phyloP scores from a whole-genome alignment of 257 asterid genomes.

The Phtheirospermum japonicum region DNA sequence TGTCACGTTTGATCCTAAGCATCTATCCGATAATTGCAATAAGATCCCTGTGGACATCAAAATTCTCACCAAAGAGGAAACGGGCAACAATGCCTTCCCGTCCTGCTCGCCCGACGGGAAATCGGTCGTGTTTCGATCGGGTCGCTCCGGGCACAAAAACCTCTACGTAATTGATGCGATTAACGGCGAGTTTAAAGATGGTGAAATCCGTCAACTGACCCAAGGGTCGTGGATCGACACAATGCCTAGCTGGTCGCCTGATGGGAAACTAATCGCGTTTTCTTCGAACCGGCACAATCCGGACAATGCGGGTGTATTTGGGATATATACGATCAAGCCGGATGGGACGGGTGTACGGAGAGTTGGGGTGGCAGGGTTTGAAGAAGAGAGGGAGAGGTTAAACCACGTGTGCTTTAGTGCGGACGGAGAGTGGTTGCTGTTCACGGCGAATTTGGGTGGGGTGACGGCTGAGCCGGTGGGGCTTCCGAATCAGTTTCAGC shows the following conservation, averaged over 20 bases:
- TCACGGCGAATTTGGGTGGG: conserved; percentile 67
- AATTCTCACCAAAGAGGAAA: conserved; percentile 56
- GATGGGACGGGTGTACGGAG: conserved; percentile 56
- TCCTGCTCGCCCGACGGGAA: conserved; percentile 82
- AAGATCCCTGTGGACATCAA: conserved; percentile 43
- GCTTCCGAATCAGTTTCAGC: conserved; percentile 81
- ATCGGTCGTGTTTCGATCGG: conserved; percentile 65
- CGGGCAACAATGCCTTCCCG: conserved; percentile 85
- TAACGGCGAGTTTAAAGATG: conserved; percentile 56
- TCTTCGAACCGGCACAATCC: conserved; percentile 77
- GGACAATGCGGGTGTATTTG: conserved; percentile 38
- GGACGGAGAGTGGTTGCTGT: conserved; percentile 71
- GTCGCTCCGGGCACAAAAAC: conserved; percentile 77
- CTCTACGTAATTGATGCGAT: conserved; percentile 63
- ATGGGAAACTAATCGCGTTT: conserved; percentile 69
- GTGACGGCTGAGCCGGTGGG: conserved; percentile 74
- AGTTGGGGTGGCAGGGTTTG: conserved; percentile 46
- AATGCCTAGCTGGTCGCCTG: conserved; percentile 92
- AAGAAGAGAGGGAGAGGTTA: conserved; percentile 55
- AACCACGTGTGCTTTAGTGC: conserved; percentile 85
- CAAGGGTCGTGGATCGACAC: conserved; percentile 86
- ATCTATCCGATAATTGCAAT: conserved; percentile 31
- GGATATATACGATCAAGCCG: conserved; percentile 51
- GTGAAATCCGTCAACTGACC: conserved; percentile 51
- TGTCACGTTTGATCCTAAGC: conserved; percentile 45